Evolutionary conservation across 2,329 filamentous ascomycete species (phyloP).

Genomic region (Dactylellina cionopaga): DNA sequence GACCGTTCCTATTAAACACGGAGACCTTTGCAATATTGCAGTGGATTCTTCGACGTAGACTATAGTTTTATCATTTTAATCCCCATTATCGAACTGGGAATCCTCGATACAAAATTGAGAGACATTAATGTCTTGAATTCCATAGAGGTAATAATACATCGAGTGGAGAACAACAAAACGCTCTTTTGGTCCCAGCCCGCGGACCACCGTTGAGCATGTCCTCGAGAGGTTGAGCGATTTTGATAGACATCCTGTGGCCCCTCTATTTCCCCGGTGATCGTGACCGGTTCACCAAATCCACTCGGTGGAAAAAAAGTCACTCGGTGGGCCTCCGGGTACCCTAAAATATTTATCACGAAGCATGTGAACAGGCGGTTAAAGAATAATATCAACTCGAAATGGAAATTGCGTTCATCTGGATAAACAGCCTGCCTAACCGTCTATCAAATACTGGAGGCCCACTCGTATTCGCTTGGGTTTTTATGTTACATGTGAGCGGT

Average conservation of each 20-base stretch:
- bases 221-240: slow-evolving; percentile 37
- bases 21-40: background rate
- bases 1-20: background rate
- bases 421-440: slow-evolving; percentile 46
- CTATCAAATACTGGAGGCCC: slow-evolving; percentile 10
- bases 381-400: slow-evolving; percentile 8
- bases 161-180: slow-evolving; percentile 19
- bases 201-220: background rate
- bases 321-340: background rate
- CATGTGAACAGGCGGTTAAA: slow-evolving; percentile 39
- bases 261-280: background rate
- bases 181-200: slow-evolving; percentile 10
- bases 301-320: too few species aligned
- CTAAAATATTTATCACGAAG: background rate
- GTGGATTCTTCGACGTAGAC: background rate
- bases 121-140: slow-evolving; percentile 12
- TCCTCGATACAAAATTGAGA: slow-evolving; percentile 2
- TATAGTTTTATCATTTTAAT: too few species aligned
- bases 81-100: slow-evolving; percentile 3
- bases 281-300: too few species aligned
- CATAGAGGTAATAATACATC: too few species aligned
- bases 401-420: slow-evolving; percentile 40
- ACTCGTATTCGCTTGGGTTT: slow-evolving; percentile 41
- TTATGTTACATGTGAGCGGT: slow-evolving; percentile 28
- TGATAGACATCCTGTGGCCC: slow-evolving; percentile 35